Evolutionary conservation across 257 asterid genomes (phyloP).

Genomic region (Verbena officinalis): DNA sequence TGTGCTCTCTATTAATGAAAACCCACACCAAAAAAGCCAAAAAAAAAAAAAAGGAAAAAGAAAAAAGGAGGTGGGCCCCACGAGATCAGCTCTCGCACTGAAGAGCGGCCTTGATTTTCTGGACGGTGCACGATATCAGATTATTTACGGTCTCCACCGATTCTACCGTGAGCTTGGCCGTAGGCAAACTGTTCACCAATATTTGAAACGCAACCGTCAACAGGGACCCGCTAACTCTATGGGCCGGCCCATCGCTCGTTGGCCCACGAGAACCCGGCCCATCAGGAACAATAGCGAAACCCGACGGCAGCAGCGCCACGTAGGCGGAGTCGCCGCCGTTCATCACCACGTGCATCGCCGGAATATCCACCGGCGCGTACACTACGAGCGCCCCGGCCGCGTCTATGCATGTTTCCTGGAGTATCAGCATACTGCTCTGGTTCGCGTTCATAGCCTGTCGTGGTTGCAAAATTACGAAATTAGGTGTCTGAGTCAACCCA

Average conservation of each 20-base stretch:
- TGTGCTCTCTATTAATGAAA: slow-evolving; percentile 10
- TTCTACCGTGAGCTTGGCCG: slow-evolving; percentile 87
- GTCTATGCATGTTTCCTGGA: slow-evolving; percentile 85
- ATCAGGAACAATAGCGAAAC: slow-evolving; percentile 85
- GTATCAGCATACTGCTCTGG: slow-evolving; percentile 88
- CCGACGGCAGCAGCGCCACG: slow-evolving; percentile 92
- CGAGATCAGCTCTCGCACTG: slow-evolving; percentile 58
- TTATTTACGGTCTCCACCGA: slow-evolving; percentile 94
- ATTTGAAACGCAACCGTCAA: slow-evolving; percentile 92
- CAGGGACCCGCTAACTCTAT: slow-evolving; percentile 68
- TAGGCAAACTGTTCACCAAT: slow-evolving; percentile 77
- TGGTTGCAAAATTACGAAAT: neutral
- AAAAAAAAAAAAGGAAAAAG: neutral
- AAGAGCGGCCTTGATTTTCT: slow-evolving; percentile 87
- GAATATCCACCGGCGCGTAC: slow-evolving; percentile 98
- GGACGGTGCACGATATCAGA: slow-evolving; percentile 89
- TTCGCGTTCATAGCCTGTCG: slow-evolving; percentile 64
- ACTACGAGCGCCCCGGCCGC: slow-evolving; percentile 87
- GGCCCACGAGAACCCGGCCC: slow-evolving; percentile 64
- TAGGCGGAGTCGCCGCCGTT: slow-evolving; percentile 94
- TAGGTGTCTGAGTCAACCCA: slow-evolving; percentile 30
- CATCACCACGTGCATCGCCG: slow-evolving; percentile 92
- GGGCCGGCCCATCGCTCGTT: slow-evolving; percentile 28
- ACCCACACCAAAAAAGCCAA: no score
- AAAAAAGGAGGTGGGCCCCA: neutral